Evolutionary conservation across 345 rosid genomes (phyloP).

Genomic region (Eucalyptus leucophloia): DNA sequence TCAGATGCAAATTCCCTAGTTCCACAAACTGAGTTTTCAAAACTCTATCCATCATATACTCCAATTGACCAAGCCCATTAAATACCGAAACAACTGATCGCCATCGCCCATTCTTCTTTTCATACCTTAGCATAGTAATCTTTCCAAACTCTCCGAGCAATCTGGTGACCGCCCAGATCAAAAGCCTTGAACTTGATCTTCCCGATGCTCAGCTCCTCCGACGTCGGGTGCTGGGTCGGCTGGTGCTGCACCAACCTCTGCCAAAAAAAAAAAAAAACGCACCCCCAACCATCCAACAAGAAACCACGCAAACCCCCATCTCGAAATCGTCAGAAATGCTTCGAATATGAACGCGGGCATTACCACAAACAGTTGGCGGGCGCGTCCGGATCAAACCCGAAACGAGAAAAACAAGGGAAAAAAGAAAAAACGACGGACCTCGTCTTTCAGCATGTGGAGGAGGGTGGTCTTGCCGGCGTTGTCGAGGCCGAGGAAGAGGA

Average conservation of each 20-base stretch:
- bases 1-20: neutral
- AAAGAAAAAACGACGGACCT: neutral
- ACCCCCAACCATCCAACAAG: neutral
- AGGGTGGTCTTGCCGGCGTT: conserved; percentile 93
- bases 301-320: neutral
- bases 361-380: neutral
- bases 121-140: conserved; percentile 66
- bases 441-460: conserved; percentile 50
- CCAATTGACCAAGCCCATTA: neutral
- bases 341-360: neutral
- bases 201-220: conserved; percentile 72
- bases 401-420: neutral
- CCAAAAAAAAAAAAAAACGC: neutral
- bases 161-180: conserved; percentile 77
- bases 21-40: neutral
- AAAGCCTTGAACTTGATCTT: conserved; percentile 83
- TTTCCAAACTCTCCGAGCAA: conserved; percentile 78
- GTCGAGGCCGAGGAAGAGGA: conserved; percentile 85
- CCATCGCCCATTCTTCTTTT: neutral
- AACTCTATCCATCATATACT: neutral
- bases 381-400: neutral
- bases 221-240: conserved; percentile 71
- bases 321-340: neutral
- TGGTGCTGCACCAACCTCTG: conserved; percentile 74
- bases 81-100: neutral